Base-by-base conservation (phyloP, 768 basidiomycete genomes). In the Paxillus ammoniavirescens region DNA sequence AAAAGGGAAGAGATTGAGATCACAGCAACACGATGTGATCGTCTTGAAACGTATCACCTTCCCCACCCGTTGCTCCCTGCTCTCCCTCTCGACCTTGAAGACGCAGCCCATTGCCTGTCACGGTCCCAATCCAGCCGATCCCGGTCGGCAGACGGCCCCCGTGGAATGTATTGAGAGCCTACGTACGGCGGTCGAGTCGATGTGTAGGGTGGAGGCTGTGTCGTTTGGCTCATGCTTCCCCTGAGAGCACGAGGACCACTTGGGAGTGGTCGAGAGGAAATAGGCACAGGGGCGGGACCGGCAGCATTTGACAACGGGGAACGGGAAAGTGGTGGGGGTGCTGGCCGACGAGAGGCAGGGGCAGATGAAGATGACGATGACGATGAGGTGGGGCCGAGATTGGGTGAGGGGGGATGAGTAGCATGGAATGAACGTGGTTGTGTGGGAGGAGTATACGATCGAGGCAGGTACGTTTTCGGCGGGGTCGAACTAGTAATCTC, bases 121-220 rank as follows among this genome's bases (percentile, higher is more conserved):
- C 75, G 66, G 14, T 78, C 78, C 67, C 77, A 70, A 15, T 79
- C 80, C 13, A 58, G 53, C 13, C 78, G 66, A 18, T 82, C 81
- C 3, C 81, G 72, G 59, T 82, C 81, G 2, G 77, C 79, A 9
- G 76, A 78, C 3, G 80, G 81, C 5, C 79, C 80, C 1, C 81
- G 73, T 33, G 81, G 80, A 5, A 75, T 70, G 42, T 73, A 70
- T 38, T 70, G 72, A 43, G 72, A 64, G 28, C 68, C 61, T 13
- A 52, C 37, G 10, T 62, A 63, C 21, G 68, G 54, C 48, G 66
- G 62, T 41, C 59, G 61, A 45, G 40, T 26, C 8, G 62, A 49
- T 26, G 50, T 36, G 40, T 59, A 64, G 2, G 64, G 41, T 1
- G 60, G 54, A 26, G 65, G 36, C 38, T 68, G 59, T 4, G 61